A percentile compares a stretch with the other conserved stretches of the same genome.
Evolutionary conservation across 371 early-diverging fungal genomes (phyloP).

Genomic region (Phascolomyces articulosus): DNA sequence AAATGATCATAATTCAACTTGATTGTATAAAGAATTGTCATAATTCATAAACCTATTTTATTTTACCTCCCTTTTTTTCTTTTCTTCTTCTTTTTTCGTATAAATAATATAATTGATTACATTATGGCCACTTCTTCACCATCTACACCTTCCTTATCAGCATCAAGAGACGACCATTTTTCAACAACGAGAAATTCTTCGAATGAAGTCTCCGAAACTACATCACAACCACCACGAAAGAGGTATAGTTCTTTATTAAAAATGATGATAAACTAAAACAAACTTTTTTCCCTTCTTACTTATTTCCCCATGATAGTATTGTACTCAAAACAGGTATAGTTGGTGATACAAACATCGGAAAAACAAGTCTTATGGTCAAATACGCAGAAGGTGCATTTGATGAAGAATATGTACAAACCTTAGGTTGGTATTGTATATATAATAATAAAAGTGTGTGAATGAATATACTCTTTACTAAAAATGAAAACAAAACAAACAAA

Average conservation of each 20-base stretch:
- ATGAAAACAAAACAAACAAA: too few species aligned
- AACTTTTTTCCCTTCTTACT: too few species aligned
- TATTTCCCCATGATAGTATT: conserved; percentile 36
- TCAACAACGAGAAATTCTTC: background rate
- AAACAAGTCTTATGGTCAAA: conserved; percentile 98
- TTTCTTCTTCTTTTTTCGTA: background rate
- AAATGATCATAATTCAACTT: too few species aligned
- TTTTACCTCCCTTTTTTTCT: background rate
- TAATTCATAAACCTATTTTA: too few species aligned
- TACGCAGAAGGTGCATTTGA: conserved; percentile 97
- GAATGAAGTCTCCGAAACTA: background rate
- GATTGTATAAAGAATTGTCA: too few species aligned
- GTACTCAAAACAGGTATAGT: conserved; percentile 97
- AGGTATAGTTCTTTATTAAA: background rate
- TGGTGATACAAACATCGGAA: conserved; percentile 98
- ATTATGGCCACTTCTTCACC: background rate
- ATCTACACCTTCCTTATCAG: background rate
- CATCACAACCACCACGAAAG: background rate
- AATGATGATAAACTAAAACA: too few species aligned
- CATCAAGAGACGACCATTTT: background rate
- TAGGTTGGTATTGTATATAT: conserved; percentile 62
- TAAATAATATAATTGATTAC: background rate
- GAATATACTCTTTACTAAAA: too few species aligned
- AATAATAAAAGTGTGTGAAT: background rate
- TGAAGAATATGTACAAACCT: conserved; percentile 95